Percentiles rank a stretch among this genome's conserved stretches.
Evolutionary conservation across 208 protist genomes (phyloP).

Genomic region (Leishmania amazonensis): DNA sequence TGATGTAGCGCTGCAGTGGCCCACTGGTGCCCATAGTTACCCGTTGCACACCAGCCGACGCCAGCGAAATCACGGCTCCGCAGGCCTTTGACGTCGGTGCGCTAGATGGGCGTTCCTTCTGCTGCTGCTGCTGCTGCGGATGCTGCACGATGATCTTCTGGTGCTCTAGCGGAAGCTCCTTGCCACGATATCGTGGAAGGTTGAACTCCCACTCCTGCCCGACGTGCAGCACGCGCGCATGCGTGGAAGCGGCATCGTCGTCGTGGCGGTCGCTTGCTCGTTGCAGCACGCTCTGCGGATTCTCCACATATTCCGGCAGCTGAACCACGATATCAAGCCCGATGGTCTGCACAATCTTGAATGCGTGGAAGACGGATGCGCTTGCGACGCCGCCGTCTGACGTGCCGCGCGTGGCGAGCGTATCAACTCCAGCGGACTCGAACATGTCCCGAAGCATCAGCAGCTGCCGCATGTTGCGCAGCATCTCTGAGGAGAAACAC

Average conservation of each 20-base stretch:
- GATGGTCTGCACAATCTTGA: slow-evolving; percentile 28
- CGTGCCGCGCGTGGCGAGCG: neutral
- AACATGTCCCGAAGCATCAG: slow-evolving; percentile 22
- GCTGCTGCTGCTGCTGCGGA: slow-evolving; percentile 6
- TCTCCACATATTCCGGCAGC: slow-evolving; percentile 18
- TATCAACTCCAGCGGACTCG: neutral
- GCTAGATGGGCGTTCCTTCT: neutral
- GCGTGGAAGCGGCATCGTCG: neutral
- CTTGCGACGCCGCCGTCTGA: neutral
- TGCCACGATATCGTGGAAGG: slow-evolving; percentile 60
- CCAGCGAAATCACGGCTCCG: slow-evolving; percentile 18
- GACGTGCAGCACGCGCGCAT: slow-evolving; percentile 3
- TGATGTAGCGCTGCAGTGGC: slow-evolving; percentile 32
- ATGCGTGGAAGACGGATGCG: slow-evolving; percentile 12
- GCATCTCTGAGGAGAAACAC: slow-evolving; percentile 18
- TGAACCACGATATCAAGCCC: slow-evolving; percentile 9
- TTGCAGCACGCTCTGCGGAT: neutral
- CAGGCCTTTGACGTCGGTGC: neutral
- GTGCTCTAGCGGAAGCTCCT: slow-evolving; percentile 51
- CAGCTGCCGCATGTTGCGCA: slow-evolving; percentile 29
- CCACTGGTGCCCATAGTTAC: slow-evolving; percentile 14
- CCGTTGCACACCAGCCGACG: slow-evolving; percentile 22
- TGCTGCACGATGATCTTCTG: slow-evolving; percentile 54
- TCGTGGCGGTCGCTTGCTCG: neutral
- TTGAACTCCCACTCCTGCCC: slow-evolving; percentile 58